These are phyloP conservation scores for Monsonia emarginata DNA, from an alignment of 441 rosid species.

Conservation along the genomic window DNA sequence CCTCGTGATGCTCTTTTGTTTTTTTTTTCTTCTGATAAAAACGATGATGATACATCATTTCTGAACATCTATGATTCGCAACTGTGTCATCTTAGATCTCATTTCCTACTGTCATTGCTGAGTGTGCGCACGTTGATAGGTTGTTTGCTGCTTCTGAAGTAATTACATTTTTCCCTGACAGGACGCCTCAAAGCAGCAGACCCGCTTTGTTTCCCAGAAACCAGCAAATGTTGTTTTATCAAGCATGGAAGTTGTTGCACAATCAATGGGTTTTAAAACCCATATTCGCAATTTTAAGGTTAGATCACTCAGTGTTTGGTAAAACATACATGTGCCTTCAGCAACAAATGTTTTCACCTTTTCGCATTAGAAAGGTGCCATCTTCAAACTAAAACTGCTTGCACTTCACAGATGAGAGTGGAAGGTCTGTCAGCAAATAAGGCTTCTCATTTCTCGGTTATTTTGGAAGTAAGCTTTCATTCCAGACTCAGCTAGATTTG, in stretches of 20 bases:
- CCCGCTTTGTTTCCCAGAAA: slow-evolving; percentile 73
- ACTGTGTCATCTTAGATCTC: too few relatives aligned
- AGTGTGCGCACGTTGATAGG: background rate
- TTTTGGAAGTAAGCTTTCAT: slow-evolving; percentile 57
- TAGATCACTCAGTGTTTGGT: slow-evolving; percentile 18
- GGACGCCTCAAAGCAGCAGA: slow-evolving; percentile 76
- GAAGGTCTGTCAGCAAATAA: slow-evolving; percentile 70
- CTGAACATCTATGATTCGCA: too few relatives aligned
- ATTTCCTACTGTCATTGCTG: background rate
- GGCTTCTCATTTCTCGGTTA: slow-evolving; percentile 58
- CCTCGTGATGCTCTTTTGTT: too few relatives aligned
- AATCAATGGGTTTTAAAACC: slow-evolving; percentile 93
- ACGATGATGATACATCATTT: background rate
- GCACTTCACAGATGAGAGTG: slow-evolving; percentile 69
- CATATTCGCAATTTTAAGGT: slow-evolving; percentile 90
- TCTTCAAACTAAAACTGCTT: slow-evolving; percentile 7
- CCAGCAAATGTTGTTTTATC: slow-evolving; percentile 80
- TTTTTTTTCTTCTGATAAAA: too few relatives aligned
- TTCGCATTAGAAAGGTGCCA: background rate
- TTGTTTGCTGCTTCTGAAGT: background rate
- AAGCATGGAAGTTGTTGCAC: slow-evolving; percentile 95
- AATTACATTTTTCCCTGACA: slow-evolving; percentile 18
- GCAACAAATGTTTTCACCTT: background rate
- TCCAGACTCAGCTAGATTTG: slow-evolving; percentile 8
- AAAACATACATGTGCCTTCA: background rate